A percentile compares a stretch with the other conserved stretches of the same genome.
phyloP scores from a whole-genome alignment of 352 stramenopile genomes.

The Aphanomyces euteiches region DNA sequence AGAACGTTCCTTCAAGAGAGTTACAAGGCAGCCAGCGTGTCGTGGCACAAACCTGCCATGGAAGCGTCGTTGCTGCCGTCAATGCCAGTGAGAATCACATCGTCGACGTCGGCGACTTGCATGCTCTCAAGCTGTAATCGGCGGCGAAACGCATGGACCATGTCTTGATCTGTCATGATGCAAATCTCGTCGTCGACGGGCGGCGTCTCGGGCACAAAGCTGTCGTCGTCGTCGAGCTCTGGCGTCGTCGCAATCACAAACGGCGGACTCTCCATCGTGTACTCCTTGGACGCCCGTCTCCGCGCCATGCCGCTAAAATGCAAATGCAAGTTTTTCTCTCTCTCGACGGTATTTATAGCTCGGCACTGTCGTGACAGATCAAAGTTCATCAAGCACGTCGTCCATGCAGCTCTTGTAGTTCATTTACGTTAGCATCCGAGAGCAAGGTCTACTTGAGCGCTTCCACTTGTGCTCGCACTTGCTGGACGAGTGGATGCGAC shows the following conservation, averaged over 20 bases:
- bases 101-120: neutral
- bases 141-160: neutral
- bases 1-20: neutral
- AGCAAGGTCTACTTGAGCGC: no score
- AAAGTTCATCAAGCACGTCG: no score
- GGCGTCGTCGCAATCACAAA: neutral
- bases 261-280: neutral
- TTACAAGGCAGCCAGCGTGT: neutral
- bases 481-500: constrained; percentile 1
- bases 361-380: no score
- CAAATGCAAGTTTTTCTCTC: no score
- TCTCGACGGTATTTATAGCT: no score
- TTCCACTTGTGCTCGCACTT: neutral
- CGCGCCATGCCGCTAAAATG: no score
- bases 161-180: no score
- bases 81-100: neutral
- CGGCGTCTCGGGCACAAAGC: neutral
- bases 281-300: neutral
- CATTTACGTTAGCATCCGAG: no score
- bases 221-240: neutral
- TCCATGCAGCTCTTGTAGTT: no score
- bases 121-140: neutral
- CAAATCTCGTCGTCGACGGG: neutral
- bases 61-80: neutral
- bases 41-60: neutral